phyloP scores from a whole-genome alignment of 352 stramenopile genomes.

The Saprolegnia diclina region DNA sequence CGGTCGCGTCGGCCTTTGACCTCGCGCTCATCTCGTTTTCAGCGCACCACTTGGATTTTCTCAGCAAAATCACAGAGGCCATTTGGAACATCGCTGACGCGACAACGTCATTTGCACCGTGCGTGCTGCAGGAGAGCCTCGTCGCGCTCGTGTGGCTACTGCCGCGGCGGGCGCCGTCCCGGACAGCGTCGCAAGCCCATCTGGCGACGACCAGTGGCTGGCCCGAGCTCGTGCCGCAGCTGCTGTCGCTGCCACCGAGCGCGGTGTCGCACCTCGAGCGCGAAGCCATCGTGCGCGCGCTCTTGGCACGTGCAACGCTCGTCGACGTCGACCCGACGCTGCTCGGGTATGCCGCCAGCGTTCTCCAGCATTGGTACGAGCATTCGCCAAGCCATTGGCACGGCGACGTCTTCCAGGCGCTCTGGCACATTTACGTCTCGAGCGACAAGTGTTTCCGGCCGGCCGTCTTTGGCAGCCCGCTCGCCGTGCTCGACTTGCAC shows the following conservation, averaged over 20 bases:
- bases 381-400: conserved; percentile 61
- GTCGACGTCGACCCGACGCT: conserved; percentile 41
- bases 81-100: conserved; percentile 40
- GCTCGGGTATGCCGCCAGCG: conserved; percentile 40
- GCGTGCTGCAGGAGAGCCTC: conserved; percentile 39
- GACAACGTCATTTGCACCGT: conserved; percentile 50
- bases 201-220: conserved; percentile 28
- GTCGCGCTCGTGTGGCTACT: conserved; percentile 69
- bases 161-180: conserved; percentile 30
- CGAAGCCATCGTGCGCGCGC: conserved; percentile 49
- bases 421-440: conserved; percentile 46
- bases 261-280: conserved; percentile 47
- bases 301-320: conserved; percentile 46
- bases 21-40: conserved; percentile 39
- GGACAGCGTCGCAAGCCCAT: background rate
- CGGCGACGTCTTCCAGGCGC: conserved; percentile 42
- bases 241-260: conserved; percentile 42
- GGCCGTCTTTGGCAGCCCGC: conserved; percentile 44
- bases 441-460: conserved; percentile 37
- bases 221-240: conserved; percentile 40
- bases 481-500: conserved; percentile 46
- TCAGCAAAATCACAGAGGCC: conserved; percentile 45
- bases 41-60: conserved; percentile 47
- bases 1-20: conserved; percentile 20
- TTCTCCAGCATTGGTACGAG: conserved; percentile 59